Percentiles rank a stretch among this genome's conserved stretches.
phyloP scores from a whole-genome alignment of 192 early-diverging fungal species.

The Coemansia sp. region DNA sequence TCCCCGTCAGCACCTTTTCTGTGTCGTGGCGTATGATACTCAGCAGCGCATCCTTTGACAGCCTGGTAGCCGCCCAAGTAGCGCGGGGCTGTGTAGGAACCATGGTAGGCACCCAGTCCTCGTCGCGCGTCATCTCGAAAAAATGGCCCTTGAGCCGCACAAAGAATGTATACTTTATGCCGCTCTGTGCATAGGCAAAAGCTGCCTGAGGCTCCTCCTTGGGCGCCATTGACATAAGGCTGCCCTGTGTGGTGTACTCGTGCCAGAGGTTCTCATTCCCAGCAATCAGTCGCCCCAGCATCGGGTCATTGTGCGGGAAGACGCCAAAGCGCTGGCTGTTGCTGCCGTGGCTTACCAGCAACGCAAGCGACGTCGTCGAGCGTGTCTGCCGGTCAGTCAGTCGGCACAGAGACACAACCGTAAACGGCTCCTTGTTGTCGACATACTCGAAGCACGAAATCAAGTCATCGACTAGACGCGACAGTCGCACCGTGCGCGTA shows the following conservation, averaged over 20 bases:
- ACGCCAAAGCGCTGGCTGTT: slow-evolving; percentile 31
- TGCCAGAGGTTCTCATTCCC: slow-evolving; percentile 35
- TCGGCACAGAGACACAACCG: slow-evolving; percentile 38
- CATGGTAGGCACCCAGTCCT: slow-evolving; percentile 45
- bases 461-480: slow-evolving; percentile 18
- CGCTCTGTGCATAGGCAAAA: slow-evolving; percentile 41
- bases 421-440: slow-evolving; percentile 25
- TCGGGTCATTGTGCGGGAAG: slow-evolving; percentile 48
- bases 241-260: slow-evolving; percentile 16
- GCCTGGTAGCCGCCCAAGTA: slow-evolving; percentile 9
- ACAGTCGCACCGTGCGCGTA: slow-evolving; percentile 10
- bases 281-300: slow-evolving; percentile 29
- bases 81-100: slow-evolving; percentile 21
- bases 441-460: slow-evolving; percentile 17
- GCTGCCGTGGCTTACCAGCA: slow-evolving; percentile 44
- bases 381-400: slow-evolving; percentile 32
- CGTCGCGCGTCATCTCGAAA: slow-evolving; percentile 43
- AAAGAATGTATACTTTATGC: slow-evolving; percentile 40
- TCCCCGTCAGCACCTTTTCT: slow-evolving; percentile 34
- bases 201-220: slow-evolving; percentile 15
- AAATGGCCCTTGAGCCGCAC: slow-evolving; percentile 39
- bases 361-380: slow-evolving; percentile 22
- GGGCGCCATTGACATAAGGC: not conserved
- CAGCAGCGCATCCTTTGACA: slow-evolving; percentile 13
- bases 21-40: slow-evolving; percentile 14